Evolutionary conservation across 1,284 basidiomycete species (phyloP).

Genomic region (Pseudomicrostroma phylloplanum): DNA sequence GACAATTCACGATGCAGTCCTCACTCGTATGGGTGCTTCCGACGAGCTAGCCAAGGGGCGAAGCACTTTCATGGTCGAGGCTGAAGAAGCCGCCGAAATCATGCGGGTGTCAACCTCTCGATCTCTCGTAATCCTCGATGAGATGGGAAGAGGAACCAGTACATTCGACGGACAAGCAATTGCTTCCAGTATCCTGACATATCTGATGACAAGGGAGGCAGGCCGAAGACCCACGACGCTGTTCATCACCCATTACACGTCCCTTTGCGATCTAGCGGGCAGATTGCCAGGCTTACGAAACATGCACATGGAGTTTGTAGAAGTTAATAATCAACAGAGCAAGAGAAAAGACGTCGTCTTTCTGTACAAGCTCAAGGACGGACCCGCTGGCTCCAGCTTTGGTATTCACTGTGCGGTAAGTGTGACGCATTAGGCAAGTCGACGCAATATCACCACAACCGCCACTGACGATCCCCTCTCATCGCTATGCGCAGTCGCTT

Average conservation of each 20-base stretch:
- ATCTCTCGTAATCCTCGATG: constrained; percentile 61
- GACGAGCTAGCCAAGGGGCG: constrained; percentile 77
- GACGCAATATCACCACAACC: too few species aligned
- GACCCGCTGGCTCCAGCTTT: constrained; percentile 33
- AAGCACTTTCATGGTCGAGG: constrained; percentile 93
- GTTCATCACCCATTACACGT: constrained; percentile 45
- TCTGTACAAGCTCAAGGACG: constrained; percentile 36
- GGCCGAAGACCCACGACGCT: constrained; percentile 19
- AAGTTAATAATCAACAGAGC: constrained; percentile 10
- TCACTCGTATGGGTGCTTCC: constrained; percentile 76
- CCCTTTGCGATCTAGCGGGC: constrained; percentile 23
- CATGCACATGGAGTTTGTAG: constrained; percentile 39
- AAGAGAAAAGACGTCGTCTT: constrained; percentile 29
- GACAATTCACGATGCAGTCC: constrained; percentile 72
- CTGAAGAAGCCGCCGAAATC: constrained; percentile 87
- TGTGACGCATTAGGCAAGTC: too few species aligned
- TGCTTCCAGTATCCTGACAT: constrained; percentile 42
- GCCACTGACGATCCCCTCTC: too few species aligned
- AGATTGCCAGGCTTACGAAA: constrained; percentile 14
- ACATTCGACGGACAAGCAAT: constrained; percentile 48
- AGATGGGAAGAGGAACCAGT: constrained; percentile 49
- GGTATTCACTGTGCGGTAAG: constrained; percentile 43
- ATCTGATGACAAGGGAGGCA: constrained; percentile 30
- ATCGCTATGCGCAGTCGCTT: constrained; percentile 4
- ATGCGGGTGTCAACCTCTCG: constrained; percentile 53